Percentiles rank a stretch among this genome's conserved stretches.
These are phyloP conservation scores for Aureobasidium leucospermi DNA, from an alignment of 2,329 filamentous ascomycete genomes.

Conservation along the genomic window DNA sequence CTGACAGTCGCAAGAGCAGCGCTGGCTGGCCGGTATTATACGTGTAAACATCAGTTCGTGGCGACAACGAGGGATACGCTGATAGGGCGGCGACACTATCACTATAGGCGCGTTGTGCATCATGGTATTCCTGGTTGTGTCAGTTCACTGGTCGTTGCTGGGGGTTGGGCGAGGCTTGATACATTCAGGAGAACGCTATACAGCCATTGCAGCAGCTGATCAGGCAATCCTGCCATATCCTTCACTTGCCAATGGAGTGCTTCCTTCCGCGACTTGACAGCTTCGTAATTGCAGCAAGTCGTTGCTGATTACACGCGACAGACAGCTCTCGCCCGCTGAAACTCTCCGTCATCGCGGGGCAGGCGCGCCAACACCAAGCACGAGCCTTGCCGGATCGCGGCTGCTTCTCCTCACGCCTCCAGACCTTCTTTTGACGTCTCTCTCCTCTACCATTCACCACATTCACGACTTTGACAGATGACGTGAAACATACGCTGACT, in stretches of 20 bases:
- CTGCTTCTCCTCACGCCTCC: neutral
- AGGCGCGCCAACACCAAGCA: neutral
- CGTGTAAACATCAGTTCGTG: conserved; percentile 91
- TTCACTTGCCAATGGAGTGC: neutral
- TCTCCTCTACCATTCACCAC: neutral
- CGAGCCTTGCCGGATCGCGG: neutral
- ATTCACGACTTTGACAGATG: neutral
- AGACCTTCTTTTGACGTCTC: conserved; percentile 2
- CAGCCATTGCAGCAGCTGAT: conserved; percentile 89
- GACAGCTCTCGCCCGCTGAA: neutral
- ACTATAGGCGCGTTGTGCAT: conserved; percentile 87
- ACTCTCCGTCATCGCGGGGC: conserved; percentile 9
- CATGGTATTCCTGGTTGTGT: conserved; percentile 71
- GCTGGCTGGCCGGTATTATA: conserved; percentile 83
- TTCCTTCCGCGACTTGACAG: neutral
- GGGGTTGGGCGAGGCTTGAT: neutral
- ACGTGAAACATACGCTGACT: no score
- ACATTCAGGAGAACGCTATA: conserved; percentile 63
- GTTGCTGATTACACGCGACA: neutral
- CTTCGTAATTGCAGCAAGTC: neutral
- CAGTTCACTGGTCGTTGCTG: conserved; percentile 10
- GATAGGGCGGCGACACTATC: conserved; percentile 79
- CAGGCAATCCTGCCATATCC: conserved; percentile 61
- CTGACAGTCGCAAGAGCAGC: conserved; percentile 75
- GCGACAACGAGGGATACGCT: conserved; percentile 70